Percentiles rank a stretch among this genome's conserved stretches.
These are phyloP conservation scores for Boletellus emodensis DNA, from an alignment of 768 basidiomycete genomes.

Conservation along the genomic window DNA sequence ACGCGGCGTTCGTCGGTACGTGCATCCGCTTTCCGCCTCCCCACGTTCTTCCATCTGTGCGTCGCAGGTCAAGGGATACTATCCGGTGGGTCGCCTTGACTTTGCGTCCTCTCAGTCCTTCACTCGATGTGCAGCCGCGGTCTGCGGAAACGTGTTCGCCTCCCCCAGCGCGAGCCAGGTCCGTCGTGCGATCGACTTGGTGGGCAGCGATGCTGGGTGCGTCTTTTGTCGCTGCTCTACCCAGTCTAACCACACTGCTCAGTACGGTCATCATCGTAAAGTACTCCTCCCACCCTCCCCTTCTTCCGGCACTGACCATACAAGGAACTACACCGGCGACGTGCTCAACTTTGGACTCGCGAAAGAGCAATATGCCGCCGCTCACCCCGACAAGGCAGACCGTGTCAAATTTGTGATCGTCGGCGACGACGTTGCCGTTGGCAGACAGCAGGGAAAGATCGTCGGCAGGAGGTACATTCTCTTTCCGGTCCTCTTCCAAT, in stretches of 20 bases:
- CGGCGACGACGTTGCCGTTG: conserved; percentile 88
- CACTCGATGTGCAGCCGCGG: conserved; percentile 49
- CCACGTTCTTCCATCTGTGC: not conserved
- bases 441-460: conserved; percentile 72
- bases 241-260: not conserved
- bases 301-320: conserved; percentile 4
- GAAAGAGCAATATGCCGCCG: conserved; percentile 75
- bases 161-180: conserved; percentile 87
- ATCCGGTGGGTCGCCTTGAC: conserved; percentile 42
- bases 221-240: conserved; percentile 10
- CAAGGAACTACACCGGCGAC: conserved; percentile 86
- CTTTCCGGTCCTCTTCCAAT: not conserved
- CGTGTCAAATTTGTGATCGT: conserved; percentile 75
- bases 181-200: conserved; percentile 70
- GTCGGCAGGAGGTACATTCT: conserved; percentile 65
- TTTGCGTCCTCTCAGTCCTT: not conserved
- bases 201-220: conserved; percentile 69
- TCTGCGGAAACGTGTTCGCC: conserved; percentile 88
- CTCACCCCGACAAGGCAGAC: conserved; percentile 62
- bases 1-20: conserved; percentile 85
- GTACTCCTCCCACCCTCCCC: conserved; percentile 33
- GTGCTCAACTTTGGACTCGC: conserved; percentile 90
- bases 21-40: not conserved
- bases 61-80: conserved; percentile 69
- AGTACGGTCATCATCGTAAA: conserved; percentile 84